Evolutionary conservation across 345 rosid genomes (phyloP).

Genomic region (Lenwebbia sp.): DNA sequence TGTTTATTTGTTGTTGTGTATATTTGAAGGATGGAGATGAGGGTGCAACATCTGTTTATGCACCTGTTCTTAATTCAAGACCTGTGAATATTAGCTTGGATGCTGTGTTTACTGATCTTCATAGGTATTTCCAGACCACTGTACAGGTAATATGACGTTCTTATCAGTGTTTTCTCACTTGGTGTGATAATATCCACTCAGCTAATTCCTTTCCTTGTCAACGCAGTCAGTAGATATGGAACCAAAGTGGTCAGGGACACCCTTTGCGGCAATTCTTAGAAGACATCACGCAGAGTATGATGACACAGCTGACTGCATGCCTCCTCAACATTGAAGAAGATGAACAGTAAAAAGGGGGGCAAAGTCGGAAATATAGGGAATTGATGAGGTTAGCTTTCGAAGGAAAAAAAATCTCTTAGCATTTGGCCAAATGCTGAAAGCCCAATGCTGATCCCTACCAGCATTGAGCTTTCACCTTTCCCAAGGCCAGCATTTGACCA

Average conservation of each 20-base stretch:
- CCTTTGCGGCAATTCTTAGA: slow-evolving; percentile 84
- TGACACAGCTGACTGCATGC: slow-evolving; percentile 34
- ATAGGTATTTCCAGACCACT: slow-evolving; percentile 57
- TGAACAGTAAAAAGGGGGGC: no score
- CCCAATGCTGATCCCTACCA: no score
- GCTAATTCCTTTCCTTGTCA: background rate
- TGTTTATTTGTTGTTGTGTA: slow-evolving; percentile 1
- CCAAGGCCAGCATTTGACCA: no score
- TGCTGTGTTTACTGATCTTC: slow-evolving; percentile 47
- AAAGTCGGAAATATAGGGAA: no score
- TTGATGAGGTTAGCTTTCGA: no score
- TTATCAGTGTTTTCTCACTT: background rate
- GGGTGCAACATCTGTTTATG: slow-evolving; percentile 21
- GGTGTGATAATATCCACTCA: background rate
- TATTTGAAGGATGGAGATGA: slow-evolving; percentile 42
- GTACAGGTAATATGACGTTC: slow-evolving; percentile 40
- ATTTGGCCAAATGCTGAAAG: no score
- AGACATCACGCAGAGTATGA: slow-evolving; percentile 40
- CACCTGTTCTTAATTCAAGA: slow-evolving; percentile 55
- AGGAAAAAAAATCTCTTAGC: no score
- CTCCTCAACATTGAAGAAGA: no score
- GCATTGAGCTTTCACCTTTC: no score
- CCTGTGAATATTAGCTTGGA: slow-evolving; percentile 49
- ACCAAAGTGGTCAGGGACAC: slow-evolving; percentile 75
- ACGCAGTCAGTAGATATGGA: slow-evolving; percentile 65